Conservation (phyloP, 345 rosid species). For the Bruguiera sexangula region DNA sequence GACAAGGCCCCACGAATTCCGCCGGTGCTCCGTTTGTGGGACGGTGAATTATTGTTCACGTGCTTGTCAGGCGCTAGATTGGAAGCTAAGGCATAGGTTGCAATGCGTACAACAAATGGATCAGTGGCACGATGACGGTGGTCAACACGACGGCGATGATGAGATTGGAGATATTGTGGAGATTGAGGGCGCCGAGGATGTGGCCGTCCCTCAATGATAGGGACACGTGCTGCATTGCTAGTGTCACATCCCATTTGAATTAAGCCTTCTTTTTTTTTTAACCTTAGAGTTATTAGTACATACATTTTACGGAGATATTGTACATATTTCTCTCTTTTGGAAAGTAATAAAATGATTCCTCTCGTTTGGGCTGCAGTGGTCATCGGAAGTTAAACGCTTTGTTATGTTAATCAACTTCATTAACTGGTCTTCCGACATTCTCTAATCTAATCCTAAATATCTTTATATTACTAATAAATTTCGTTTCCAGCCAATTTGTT, state of each 20-base stretch:
- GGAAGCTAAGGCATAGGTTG: conserved; percentile 70
- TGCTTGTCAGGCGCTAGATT: conserved; percentile 89
- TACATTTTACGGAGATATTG: no score
- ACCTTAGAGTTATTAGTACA: neutral
- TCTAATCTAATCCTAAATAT: no score
- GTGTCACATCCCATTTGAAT: neutral
- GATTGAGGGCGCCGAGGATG: conserved; percentile 24
- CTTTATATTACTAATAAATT: no score
- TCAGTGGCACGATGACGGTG: conserved; percentile 40
- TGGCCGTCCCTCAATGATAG: conserved; percentile 3
- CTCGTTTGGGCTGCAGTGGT: no score
- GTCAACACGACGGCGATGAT: conserved; percentile 20
- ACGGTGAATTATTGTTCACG: conserved; percentile 83
- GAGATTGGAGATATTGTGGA: conserved; percentile 28
- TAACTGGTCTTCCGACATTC: no score
- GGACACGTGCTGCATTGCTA: neutral
- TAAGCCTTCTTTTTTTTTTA: neutral
- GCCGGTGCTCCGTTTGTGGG: conserved; percentile 86
- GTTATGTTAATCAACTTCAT: no score
- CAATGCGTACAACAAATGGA: conserved; percentile 64
- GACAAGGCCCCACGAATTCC: conserved; percentile 73
- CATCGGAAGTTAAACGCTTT: no score
- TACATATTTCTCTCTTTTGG: no score
- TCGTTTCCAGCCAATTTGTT: no score
- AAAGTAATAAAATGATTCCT: no score